These are phyloP conservation scores for Naegleria gruberi DNA, from an alignment of 208 protist species.

Conservation along the genomic window DNA sequence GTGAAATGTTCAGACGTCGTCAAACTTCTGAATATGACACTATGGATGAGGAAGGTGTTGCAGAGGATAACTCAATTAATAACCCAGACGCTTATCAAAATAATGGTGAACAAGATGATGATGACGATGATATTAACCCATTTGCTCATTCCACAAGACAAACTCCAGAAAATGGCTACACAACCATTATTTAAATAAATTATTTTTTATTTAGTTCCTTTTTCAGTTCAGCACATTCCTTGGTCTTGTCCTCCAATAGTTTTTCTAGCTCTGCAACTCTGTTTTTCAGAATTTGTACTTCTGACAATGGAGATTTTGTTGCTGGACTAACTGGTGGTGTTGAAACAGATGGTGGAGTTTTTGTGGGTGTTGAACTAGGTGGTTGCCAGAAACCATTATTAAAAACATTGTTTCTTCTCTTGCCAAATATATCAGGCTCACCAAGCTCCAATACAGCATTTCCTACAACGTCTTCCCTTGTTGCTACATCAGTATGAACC, in stretches of 20 bases:
- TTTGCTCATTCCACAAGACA: not conserved
- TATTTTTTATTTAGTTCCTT: not conserved
- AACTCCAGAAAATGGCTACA: not conserved
- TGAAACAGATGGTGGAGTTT: not conserved
- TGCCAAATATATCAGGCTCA: not conserved
- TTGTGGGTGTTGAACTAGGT: not conserved
- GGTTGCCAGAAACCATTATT: not conserved
- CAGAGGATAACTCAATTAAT: not conserved
- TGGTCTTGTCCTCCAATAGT: not conserved
- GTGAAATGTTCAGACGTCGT: not conserved
- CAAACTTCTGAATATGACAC: not conserved
- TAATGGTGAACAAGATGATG: not conserved
- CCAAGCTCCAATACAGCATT: not conserved
- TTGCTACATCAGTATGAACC: not conserved
- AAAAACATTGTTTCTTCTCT: not conserved
- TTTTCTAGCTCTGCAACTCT: not conserved
- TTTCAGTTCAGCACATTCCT: not conserved
- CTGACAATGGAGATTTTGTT: not conserved
- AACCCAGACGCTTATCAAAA: not conserved
- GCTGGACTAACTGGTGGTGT: no score
- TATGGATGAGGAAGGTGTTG: not conserved
- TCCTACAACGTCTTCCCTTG: not conserved
- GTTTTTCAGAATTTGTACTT: not conserved
- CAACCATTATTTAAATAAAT: not conserved
- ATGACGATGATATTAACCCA: not conserved